Evolutionary conservation across 2,329 filamentous ascomycete species (phyloP), one percentile per base, ranked within the genome.

Genomic region (Clarireedia homoeocarpa): DNA sequence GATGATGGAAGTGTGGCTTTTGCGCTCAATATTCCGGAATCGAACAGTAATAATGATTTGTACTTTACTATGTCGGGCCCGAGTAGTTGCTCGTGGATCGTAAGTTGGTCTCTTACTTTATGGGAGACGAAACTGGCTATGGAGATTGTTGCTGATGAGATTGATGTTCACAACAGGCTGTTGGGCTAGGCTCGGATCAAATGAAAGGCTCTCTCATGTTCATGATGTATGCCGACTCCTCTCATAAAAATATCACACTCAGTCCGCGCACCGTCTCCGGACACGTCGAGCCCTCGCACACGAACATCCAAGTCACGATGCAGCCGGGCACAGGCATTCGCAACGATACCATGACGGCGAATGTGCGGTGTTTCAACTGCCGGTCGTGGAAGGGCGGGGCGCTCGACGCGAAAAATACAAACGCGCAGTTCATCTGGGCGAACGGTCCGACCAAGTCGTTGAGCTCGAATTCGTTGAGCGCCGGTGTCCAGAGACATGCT

Each of bases 51-150:
- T 55, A 71, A 73, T 57, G 69, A 81, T 61, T 65, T 83, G 40
- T 82, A 75, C 69, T 80, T 83, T 67, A 75, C 75, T n/a, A 62
- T 84, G 15, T 74, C 76, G 57, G 75, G 77, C 40, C 72, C 75
- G 30, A 70, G 66, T 39, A 65, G 67, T 9, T 69, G 73, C 39
- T 74, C 76, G 38, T 84, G 79, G 79, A 74, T 74, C 44, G 66
- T 68, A 47, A 57, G 65, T 61, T 34, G 30, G 10, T 12, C 30
- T 10, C 4, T 34, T 34, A 34, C 30, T 34, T 34, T 1, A 4
- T 14, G 9, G 23, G 15, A 23, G 40, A 6, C 5, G 34, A 10
- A 27, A 6, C 17, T n/a, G 27, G 20, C 27, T 27, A 27, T 34
- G 17, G 12, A 6, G 17, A 36, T 17, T 44, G 6, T 34, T 36